Conservation (phyloP, 169 alveolate genomes). For the Prorocentrum cordatum region DNA sequence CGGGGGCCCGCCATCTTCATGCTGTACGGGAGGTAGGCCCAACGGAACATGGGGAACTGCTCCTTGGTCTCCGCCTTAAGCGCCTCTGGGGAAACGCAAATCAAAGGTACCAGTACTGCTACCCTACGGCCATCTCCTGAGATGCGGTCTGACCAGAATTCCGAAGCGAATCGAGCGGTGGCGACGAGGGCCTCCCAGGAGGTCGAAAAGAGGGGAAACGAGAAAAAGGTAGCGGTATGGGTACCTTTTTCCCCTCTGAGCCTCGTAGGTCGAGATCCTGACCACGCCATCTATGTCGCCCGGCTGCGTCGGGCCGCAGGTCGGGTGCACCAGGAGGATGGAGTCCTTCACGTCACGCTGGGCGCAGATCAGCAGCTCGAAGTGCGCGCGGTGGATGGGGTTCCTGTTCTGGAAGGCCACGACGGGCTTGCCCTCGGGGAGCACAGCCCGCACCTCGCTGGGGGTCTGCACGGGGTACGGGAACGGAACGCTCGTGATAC, state of each 20-base stretch:
- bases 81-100: too few relatives aligned
- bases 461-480: constrained; percentile 56
- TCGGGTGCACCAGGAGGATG: constrained; percentile 69
- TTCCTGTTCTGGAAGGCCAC: constrained; percentile 74
- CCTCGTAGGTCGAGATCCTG: constrained; percentile 70
- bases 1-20: constrained; percentile 74
- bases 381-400: constrained; percentile 73
- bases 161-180: too few relatives aligned
- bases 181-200: too few relatives aligned
- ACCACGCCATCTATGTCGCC: constrained; percentile 71
- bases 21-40: constrained; percentile 67
- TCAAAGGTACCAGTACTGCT: too few relatives aligned
- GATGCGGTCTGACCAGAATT: too few relatives aligned
- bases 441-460: constrained; percentile 50
- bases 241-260: not conserved
- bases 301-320: constrained; percentile 73
- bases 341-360: too few relatives aligned
- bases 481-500: not conserved
- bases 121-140: too few relatives aligned
- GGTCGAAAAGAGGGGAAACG: too few relatives aligned
- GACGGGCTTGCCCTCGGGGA: constrained; percentile 61
- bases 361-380: constrained; percentile 69
- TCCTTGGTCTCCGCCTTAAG: constrained; percentile 45
- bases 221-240: too few relatives aligned
- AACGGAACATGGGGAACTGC: constrained; percentile 68